Percentiles rank a stretch among this genome's conserved stretches.
Evolutionary conservation across 2,329 filamentous ascomycete species (phyloP).

Genomic region (Fusarium setosum): DNA sequence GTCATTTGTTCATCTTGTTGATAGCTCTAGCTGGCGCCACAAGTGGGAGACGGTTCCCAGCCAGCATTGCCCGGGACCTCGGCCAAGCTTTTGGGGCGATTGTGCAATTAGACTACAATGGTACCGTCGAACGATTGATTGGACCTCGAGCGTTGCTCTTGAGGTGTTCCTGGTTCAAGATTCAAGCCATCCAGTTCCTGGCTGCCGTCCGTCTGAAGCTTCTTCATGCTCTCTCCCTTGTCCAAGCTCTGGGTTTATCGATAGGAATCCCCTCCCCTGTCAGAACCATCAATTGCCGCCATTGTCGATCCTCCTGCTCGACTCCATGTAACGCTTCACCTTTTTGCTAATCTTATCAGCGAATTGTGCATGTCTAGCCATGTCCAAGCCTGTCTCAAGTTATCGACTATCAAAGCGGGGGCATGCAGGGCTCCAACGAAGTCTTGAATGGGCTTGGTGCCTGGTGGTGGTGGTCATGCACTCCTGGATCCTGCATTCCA

Average conservation of each 20-base stretch:
- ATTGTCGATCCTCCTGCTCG: constrained; percentile 30
- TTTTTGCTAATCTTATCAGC: constrained; percentile 36
- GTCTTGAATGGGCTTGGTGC: constrained; percentile 6
- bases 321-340: constrained; percentile 13
- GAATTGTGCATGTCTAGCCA: constrained; percentile 22
- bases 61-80: constrained; percentile 28
- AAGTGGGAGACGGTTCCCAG: constrained; percentile 15
- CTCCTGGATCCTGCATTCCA: constrained; percentile 45
- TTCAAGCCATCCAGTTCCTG: background rate
- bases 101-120: constrained; percentile 19
- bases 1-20: constrained; percentile 15
- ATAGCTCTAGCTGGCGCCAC: constrained; percentile 24
- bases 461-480: constrained; percentile 34
- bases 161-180: constrained; percentile 2
- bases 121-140: constrained; percentile 17
- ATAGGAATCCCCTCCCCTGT: constrained; percentile 23
- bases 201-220: constrained; percentile 5
- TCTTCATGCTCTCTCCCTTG: background rate
- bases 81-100: constrained; percentile 17
- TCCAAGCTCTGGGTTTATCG: constrained; percentile 17
- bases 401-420: background rate
- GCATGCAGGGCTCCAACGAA: background rate
- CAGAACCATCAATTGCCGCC: constrained; percentile 27
- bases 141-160: constrained; percentile 12
- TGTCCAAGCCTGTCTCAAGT: constrained; percentile 6